A percentile compares a stretch with the other conserved stretches of the same genome.
These are phyloP conservation scores for Athelia sp. DNA, from an alignment of 1,284 basidiomycete species.

Conservation along the genomic window DNA sequence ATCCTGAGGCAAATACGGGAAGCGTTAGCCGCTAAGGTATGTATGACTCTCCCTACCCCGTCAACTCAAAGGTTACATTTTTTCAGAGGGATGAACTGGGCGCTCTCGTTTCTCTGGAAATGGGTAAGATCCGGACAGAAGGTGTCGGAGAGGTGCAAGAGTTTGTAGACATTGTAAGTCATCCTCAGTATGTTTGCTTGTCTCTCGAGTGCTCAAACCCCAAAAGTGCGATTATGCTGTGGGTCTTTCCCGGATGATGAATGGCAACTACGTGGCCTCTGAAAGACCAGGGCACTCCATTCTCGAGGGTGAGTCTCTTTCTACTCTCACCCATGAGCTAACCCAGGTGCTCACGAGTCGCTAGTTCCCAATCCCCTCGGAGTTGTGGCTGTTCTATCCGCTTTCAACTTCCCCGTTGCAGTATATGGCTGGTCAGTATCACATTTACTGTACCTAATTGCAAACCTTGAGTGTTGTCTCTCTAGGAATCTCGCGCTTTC, in stretches of 20 bases:
- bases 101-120: slow-evolving; percentile 81
- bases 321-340: slow-evolving; percentile 5
- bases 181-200: neutral
- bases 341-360: slow-evolving; percentile 4
- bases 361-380: slow-evolving; percentile 90
- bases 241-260: slow-evolving; percentile 89
- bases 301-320: slow-evolving; percentile 59
- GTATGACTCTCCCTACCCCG: neutral
- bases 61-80: slow-evolving; percentile 5
- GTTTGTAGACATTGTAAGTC: slow-evolving; percentile 83
- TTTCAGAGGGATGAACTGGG: slow-evolving; percentile 82
- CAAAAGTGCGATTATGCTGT: slow-evolving; percentile 56
- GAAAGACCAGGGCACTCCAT: slow-evolving; percentile 90
- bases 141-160: slow-evolving; percentile 93
- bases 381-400: slow-evolving; percentile 85
- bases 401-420: slow-evolving; percentile 94
- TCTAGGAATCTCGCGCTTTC: slow-evolving; percentile 86
- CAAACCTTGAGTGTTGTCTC: neutral
- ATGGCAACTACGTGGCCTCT: slow-evolving; percentile 78
- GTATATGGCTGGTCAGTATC: slow-evolving; percentile 74
- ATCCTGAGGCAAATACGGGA: slow-evolving; percentile 85
- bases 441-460: neutral
- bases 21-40: slow-evolving; percentile 75
- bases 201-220: neutral
- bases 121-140: slow-evolving; percentile 96